These are phyloP conservation scores for Penicillium paradoxum DNA, from an alignment of 495 filamentous ascomycete genomes.

Conservation along the genomic window DNA sequence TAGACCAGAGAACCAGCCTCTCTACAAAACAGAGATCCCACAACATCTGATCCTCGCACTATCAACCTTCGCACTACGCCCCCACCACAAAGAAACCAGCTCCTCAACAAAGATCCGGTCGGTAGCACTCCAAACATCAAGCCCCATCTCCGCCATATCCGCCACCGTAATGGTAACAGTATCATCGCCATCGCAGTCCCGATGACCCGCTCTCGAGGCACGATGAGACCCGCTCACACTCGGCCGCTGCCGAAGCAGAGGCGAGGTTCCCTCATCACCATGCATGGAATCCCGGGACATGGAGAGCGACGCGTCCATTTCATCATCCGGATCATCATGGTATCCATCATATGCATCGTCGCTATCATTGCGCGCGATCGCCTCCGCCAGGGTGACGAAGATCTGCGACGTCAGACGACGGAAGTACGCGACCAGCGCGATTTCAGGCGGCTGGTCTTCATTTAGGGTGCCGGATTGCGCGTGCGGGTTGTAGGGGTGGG, in stretches of 20 bases:
- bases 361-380: constrained; percentile 48
- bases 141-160: constrained; percentile 72
- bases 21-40: constrained; percentile 70
- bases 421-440: constrained; percentile 86
- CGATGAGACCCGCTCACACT: constrained; percentile 1
- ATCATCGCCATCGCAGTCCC: constrained; percentile 11
- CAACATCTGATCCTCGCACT: constrained; percentile 73
- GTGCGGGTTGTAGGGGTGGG: constrained; percentile 16
- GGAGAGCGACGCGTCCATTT: constrained; percentile 18
- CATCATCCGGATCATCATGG: constrained; percentile 17
- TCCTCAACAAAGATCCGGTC: constrained; percentile 72
- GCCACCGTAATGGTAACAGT: constrained; percentile 58
- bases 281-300: constrained; percentile 28
- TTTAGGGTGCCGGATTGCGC: constrained; percentile 32
- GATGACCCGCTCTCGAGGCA: not conserved
- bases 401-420: constrained; percentile 75
- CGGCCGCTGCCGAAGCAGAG: constrained; percentile 25
- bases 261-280: constrained; percentile 24
- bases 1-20: constrained; percentile 5
- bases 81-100: constrained; percentile 66
- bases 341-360: constrained; percentile 10
- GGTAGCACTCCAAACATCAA: constrained; percentile 78
- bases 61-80: constrained; percentile 60
- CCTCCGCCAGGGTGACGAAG: constrained; percentile 59
- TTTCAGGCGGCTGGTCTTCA: constrained; percentile 50